Evolutionary conservation across 2,329 filamentous ascomycete species (phyloP), one percentile per base, ranked within the genome.

Genomic region (Cladosporium sp.): DNA sequence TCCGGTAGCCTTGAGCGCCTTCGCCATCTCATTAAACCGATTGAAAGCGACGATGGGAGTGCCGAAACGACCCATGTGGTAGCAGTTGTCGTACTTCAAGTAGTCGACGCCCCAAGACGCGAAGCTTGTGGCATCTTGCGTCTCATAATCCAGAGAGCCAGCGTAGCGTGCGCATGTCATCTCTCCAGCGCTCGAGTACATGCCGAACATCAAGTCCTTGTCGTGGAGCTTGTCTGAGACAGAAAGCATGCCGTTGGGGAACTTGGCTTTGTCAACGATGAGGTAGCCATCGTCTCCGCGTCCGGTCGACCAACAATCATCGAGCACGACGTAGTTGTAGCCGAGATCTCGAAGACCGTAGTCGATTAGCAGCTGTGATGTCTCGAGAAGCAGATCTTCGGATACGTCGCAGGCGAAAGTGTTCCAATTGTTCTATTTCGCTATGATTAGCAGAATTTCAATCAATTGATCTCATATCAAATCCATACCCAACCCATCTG

Each of bases 31-130:
- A 25, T 77, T 73, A 66, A 80, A 82, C 22, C 77, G 74, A 49
- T 76, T 72, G 60, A 73, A 78, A 3, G 75, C 76, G 35, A 78
- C 65, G 58, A 76, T 70, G 0, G 76, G 72, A 1, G 73, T 78
- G 12, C 80, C 78, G 17, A 75, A 76, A 56, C 80, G 75, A 7
- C 80, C 80, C 59, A 78, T 72, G 60, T 82, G 82, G 66, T 75
- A 82, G 70, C 81, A 83, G 64, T 83, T 83, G 68, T 83, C 80
- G 45, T 64, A 10, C 65, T 82, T 80, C 20, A 80, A 65, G 61
- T 80, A 81, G 58, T 75, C 77, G 32, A 82, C 77, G 1, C 77
- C 80, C 77, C 79, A 81, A 15, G 68, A 69, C 1, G 81, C 80
- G 65, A 77, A 83, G 0, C 76, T 74, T 15, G 77, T 67, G 0